Evolutionary conservation across 345 rosid species (phyloP).

Genomic region (rapeseed (Brassica napus)): DNA sequence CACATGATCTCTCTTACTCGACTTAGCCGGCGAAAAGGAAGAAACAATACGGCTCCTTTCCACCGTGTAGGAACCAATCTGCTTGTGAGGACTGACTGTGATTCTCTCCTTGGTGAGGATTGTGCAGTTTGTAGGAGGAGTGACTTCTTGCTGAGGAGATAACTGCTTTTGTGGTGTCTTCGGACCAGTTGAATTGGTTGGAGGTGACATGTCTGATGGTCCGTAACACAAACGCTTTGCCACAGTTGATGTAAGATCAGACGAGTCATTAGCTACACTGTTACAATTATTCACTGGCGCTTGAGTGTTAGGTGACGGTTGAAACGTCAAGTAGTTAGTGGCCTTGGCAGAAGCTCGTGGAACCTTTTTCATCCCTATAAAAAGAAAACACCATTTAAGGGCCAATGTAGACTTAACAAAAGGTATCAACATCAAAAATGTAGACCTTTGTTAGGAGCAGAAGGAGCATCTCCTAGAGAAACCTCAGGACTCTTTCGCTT

Average conservation of each 20-base stretch:
- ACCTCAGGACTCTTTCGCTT: constrained; percentile 53
- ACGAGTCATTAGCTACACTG: constrained; percentile 19
- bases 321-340: constrained; percentile 36
- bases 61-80: constrained; percentile 55
- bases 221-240: constrained; percentile 74
- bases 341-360: constrained; percentile 22
- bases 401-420: neutral
- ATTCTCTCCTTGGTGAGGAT: constrained; percentile 68
- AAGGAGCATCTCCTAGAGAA: constrained; percentile 44
- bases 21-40: constrained; percentile 66
- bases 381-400: neutral
- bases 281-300: constrained; percentile 19
- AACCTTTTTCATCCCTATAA: constrained; percentile 10
- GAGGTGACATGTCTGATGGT: constrained; percentile 43
- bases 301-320: constrained; percentile 30
- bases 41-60: constrained; percentile 76
- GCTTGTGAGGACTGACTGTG: constrained; percentile 73
- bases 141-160: constrained; percentile 38
- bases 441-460: constrained; percentile 44
- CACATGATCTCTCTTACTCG: constrained; percentile 62
- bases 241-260: constrained; percentile 49
- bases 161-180: constrained; percentile 60
- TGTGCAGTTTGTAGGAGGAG: constrained; percentile 59
- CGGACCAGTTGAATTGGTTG: constrained; percentile 50
- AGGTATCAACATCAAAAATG: neutral